phyloP scores from a whole-genome alignment of 2,329 filamentous ascomycete genomes.

The Tympanopsis confertula region DNA sequence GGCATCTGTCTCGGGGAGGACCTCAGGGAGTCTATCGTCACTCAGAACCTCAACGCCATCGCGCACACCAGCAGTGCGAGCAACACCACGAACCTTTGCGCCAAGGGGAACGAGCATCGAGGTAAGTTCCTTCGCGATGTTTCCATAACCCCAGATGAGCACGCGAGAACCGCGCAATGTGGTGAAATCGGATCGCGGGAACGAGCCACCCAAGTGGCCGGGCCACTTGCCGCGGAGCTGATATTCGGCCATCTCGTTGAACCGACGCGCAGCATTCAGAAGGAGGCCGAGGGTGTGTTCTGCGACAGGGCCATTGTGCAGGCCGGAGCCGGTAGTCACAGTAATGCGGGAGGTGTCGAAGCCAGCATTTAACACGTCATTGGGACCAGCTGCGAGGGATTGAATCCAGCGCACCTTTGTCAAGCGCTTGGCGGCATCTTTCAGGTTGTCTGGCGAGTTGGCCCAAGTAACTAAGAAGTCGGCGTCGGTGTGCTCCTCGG shows the following conservation, averaged over 20 bases:
- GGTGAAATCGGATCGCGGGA: slow-evolving; percentile 46
- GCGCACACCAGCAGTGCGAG: slow-evolving; percentile 41
- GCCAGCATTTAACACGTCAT: slow-evolving; percentile 13
- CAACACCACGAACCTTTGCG: slow-evolving; percentile 45
- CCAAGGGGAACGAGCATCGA: slow-evolving; percentile 42
- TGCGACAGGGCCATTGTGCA: slow-evolving; percentile 54
- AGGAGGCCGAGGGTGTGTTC: slow-evolving; percentile 51
- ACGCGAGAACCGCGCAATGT: slow-evolving; percentile 46
- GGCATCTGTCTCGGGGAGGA: slow-evolving; percentile 46
- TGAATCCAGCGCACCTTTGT: slow-evolving; percentile 53
- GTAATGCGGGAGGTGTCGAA: slow-evolving; percentile 24
- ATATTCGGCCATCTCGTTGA: slow-evolving; percentile 52
- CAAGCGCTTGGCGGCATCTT: slow-evolving; percentile 40
- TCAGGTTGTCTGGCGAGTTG: slow-evolving; percentile 45
- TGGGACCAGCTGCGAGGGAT: slow-evolving; percentile 53
- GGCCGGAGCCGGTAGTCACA: slow-evolving; percentile 49
- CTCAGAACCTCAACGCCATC: slow-evolving; percentile 43
- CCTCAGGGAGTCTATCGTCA: slow-evolving; percentile 37
- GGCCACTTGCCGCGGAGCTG: slow-evolving; percentile 47
- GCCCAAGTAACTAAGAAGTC: slow-evolving; percentile 50
- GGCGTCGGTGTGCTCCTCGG: slow-evolving; percentile 45
- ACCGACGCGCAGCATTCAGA: slow-evolving; percentile 39
- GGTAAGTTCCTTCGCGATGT: slow-evolving; percentile 49
- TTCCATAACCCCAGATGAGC: slow-evolving; percentile 54
- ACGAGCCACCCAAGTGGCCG: slow-evolving; percentile 46